phyloP scores from a whole-genome alignment of 441 rosid genomes.

The Omphalea diandra region DNA sequence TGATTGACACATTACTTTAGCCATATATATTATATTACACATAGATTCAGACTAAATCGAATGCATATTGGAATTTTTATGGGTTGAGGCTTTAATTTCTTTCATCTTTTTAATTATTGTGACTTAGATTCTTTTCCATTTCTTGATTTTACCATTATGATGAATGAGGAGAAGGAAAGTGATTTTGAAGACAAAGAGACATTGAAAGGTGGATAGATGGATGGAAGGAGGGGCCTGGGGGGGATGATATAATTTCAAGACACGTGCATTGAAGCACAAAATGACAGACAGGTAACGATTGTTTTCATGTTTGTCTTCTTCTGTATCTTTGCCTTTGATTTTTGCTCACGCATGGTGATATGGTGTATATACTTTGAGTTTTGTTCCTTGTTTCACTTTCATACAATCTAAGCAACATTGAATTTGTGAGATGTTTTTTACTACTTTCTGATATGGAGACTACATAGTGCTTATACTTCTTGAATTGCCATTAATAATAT shows the following conservation, averaged over 20 bases:
- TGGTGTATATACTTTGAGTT: neutral
- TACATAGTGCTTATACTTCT: too few relatives aligned
- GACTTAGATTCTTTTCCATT: neutral
- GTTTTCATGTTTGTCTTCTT: slow-evolving; percentile 36
- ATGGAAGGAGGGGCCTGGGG: slow-evolving; percentile 29
- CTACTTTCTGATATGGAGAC: neutral
- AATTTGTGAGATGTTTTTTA: neutral
- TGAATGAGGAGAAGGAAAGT: neutral
- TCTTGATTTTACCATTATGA: neutral
- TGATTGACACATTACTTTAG: slow-evolving; percentile 18
- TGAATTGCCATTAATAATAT: too few relatives aligned
- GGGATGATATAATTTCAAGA: slow-evolving; percentile 25
- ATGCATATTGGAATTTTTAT: slow-evolving; percentile 6
- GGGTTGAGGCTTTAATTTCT: neutral
- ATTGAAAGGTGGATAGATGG: slow-evolving; percentile 19
- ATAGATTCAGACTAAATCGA: neutral
- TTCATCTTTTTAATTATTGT: neutral
- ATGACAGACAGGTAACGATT: slow-evolving; percentile 40
- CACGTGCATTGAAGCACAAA: slow-evolving; percentile 33
- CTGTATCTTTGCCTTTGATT: slow-evolving; percentile 15
- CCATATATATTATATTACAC: too few relatives aligned
- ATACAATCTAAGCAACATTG: neutral
- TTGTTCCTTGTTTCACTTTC: neutral
- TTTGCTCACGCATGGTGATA: slow-evolving; percentile 20
- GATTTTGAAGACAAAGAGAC: slow-evolving; percentile 18